Conservation (phyloP, 306 rosid species). For the Sphenostylis stenocarpa region DNA sequence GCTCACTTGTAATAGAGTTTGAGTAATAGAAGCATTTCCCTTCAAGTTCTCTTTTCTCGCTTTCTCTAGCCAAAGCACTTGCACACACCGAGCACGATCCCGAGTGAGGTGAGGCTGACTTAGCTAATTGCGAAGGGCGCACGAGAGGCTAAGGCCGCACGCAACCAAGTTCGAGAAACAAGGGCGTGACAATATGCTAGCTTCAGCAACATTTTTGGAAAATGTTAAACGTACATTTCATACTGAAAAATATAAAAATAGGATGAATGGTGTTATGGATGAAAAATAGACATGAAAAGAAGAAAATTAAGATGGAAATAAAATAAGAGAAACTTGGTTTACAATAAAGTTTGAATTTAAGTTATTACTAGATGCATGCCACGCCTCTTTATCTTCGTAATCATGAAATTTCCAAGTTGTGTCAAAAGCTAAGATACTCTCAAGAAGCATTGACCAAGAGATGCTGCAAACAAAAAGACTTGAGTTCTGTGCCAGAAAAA, state of each 20-base stretch:
- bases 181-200: too few relatives aligned
- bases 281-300: neutral
- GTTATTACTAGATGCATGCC: neutral
- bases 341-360: neutral
- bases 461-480: neutral
- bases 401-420: neutral
- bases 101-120: too few relatives aligned
- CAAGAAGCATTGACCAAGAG: neutral
- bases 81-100: too few relatives aligned
- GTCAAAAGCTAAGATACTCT: neutral
- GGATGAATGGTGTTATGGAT: neutral
- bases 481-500: constrained; percentile 20
- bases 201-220: neutral
- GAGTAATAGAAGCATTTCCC: too few relatives aligned
- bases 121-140: too few relatives aligned
- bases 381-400: neutral
- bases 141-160: too few relatives aligned
- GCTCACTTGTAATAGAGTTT: too few relatives aligned
- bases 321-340: too few relatives aligned
- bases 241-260: too few relatives aligned
- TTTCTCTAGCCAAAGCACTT: too few relatives aligned
- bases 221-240: neutral
- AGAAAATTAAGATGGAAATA: neutral
- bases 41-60: too few relatives aligned
- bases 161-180: too few relatives aligned